Evolutionary conservation across 2,329 filamentous ascomycete genomes (phyloP).

Genomic region (Lojkania enalia): DNA sequence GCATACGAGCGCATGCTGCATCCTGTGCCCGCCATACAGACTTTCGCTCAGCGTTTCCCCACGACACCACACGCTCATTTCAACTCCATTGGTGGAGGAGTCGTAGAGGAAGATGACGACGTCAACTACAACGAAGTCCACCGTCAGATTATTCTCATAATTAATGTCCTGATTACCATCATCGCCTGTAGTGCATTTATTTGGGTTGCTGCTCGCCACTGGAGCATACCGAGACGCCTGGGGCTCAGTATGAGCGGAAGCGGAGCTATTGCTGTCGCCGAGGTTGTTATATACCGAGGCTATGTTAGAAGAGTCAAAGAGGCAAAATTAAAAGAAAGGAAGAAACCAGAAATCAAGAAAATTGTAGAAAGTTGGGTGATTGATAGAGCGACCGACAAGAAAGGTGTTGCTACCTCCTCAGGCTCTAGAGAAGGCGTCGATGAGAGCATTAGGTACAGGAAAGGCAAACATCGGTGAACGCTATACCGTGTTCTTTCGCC

Average conservation of each 20-base stretch:
- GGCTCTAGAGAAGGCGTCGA: conserved; percentile 28
- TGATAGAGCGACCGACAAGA: conserved; percentile 28
- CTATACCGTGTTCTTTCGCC: no score
- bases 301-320: conserved; percentile 73
- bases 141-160: conserved; percentile 78
- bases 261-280: conserved; percentile 70
- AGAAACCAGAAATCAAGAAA: conserved; percentile 66
- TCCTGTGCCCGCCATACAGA: conserved; percentile 58
- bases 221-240: conserved; percentile 70
- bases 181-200: conserved; percentile 75
- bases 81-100: conserved; percentile 43
- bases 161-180: conserved; percentile 89
- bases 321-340: conserved; percentile 65
- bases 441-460: conserved; percentile 46
- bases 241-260: conserved; percentile 73
- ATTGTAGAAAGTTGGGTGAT: conserved; percentile 73
- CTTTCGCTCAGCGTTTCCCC: conserved; percentile 64
- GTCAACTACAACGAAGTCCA: conserved; percentile 73
- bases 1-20: conserved; percentile 81
- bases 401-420: conserved; percentile 15
- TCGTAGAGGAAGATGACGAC: conserved; percentile 59
- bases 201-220: conserved; percentile 78
- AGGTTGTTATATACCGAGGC: conserved; percentile 75
- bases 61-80: conserved; percentile 58
- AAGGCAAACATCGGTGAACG: conserved; percentile 49